These are phyloP conservation scores for Nepenthes alata DNA, from an alignment of 179 eudicot genomes.

Conservation along the genomic window DNA sequence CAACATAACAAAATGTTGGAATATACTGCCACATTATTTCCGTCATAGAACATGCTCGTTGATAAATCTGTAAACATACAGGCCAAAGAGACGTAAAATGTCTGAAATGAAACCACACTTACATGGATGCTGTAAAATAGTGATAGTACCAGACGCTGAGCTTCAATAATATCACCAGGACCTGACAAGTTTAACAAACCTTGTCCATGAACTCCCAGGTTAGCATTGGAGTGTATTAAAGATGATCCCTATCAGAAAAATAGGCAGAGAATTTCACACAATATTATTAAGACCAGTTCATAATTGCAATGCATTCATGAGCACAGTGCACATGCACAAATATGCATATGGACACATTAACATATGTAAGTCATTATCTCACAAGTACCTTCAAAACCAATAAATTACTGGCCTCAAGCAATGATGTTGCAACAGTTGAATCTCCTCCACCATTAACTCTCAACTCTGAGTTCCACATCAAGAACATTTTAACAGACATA, in stretches of 20 bases:
- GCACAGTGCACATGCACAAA: slow-evolving; percentile 1
- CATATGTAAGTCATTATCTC: background rate
- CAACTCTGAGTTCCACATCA: slow-evolving; percentile 92
- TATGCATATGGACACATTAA: background rate
- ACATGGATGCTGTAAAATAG: slow-evolving; percentile 81
- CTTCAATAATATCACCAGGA: slow-evolving; percentile 91
- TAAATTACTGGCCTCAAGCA: slow-evolving; percentile 93
- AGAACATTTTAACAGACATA: slow-evolving; percentile 86
- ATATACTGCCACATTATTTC: too few relatives aligned
- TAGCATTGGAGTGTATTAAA: slow-evolving; percentile 73
- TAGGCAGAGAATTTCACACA: slow-evolving; percentile 1
- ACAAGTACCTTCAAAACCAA: slow-evolving; percentile 72
- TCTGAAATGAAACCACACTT: slow-evolving; percentile 16
- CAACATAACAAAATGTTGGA: background rate
- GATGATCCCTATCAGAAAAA: slow-evolving; percentile 69
- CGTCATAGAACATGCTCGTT: too few relatives aligned
- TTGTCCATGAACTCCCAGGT: slow-evolving; percentile 96
- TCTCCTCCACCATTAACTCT: slow-evolving; percentile 72
- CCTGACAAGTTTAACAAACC: slow-evolving; percentile 86
- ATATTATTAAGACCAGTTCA: background rate
- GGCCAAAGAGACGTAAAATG: background rate
- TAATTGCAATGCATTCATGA: background rate
- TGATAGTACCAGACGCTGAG: slow-evolving; percentile 87
- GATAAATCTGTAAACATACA: background rate
- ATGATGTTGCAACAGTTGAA: slow-evolving; percentile 61